phyloP scores from a whole-genome alignment of 108 stramenopile genomes.

The Asterionellopsis glacialis region DNA sequence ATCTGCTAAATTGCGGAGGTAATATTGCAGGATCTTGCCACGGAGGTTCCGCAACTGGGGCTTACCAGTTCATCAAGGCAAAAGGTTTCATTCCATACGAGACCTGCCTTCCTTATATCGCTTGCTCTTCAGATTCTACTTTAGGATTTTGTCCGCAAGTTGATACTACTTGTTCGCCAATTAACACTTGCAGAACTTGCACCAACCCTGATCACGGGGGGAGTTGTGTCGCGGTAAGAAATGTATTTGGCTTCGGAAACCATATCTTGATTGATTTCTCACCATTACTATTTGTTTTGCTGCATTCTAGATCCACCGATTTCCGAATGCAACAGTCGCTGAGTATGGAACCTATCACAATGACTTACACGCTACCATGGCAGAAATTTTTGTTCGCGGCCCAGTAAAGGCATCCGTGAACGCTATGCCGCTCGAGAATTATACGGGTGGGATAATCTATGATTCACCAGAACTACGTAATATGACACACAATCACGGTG shows the following conservation, averaged over 20 bases:
- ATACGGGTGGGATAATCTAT: constrained; percentile 56
- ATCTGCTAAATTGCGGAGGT: constrained; percentile 81
- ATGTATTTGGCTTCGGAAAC: too few species aligned
- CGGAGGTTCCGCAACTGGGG: constrained; percentile 69
- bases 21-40: constrained; percentile 59
- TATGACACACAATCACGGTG: constrained; percentile 57
- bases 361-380: constrained; percentile 61
- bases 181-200: constrained; percentile 79
- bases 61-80: constrained; percentile 62
- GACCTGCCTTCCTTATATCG: constrained; percentile 79
- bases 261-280: too few species aligned
- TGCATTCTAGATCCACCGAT: constrained; percentile 31
- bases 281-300: too few species aligned
- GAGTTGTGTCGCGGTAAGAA: constrained; percentile 4
- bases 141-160: constrained; percentile 73
- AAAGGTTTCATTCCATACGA: constrained; percentile 63
- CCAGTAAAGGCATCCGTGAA: constrained; percentile 90
- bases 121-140: constrained; percentile 72
- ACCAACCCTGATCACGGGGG: constrained; percentile 34
- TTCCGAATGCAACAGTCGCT: constrained; percentile 82
- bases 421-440: constrained; percentile 54
- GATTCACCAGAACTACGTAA: constrained; percentile 36
- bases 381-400: constrained; percentile 92
- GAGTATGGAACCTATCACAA: constrained; percentile 82
- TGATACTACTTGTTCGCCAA: constrained; percentile 60